Percentiles rank a stretch among this genome's conserved stretches.
Evolutionary conservation across 495 filamentous ascomycete genomes (phyloP).

Genomic region (Podospora appendiculata): DNA sequence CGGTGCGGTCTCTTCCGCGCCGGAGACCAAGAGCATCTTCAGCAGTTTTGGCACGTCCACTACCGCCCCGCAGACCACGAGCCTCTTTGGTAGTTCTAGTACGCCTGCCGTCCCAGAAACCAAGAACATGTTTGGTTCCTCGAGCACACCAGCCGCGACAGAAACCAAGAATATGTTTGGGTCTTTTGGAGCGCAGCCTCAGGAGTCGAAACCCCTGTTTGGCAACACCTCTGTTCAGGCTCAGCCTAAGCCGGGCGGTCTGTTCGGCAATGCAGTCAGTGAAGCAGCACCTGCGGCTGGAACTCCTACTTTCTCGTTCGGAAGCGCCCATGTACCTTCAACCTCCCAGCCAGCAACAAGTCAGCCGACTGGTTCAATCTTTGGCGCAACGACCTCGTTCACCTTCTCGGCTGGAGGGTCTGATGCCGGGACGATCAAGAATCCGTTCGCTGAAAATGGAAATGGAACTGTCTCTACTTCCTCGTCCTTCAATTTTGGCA

Average conservation of each 20-base stretch:
- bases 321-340: slow-evolving; percentile 16
- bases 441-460: slow-evolving; percentile 26
- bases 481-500: slow-evolving; percentile 30
- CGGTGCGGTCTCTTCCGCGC: background rate
- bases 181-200: background rate
- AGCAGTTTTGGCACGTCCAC: slow-evolving; percentile 1
- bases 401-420: slow-evolving; percentile 30
- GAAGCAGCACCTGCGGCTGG: slow-evolving; percentile 9
- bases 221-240: slow-evolving; percentile 3
- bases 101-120: background rate
- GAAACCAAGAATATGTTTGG: background rate
- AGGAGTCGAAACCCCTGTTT: slow-evolving; percentile 14
- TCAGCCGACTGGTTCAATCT: slow-evolving; percentile 12
- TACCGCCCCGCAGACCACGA: background rate
- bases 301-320: slow-evolving; percentile 19
- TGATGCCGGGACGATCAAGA: slow-evolving; percentile 24
- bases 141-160: slow-evolving; percentile 5
- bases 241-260: no score
- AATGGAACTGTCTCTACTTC: slow-evolving; percentile 22
- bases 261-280: slow-evolving; percentile 1
- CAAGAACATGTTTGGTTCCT: slow-evolving; percentile 6
- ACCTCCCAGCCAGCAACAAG: slow-evolving; percentile 18
- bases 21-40: slow-evolving; percentile 18
- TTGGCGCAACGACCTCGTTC: slow-evolving; percentile 25
- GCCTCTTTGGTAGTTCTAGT: slow-evolving; percentile 2